Evolutionary conservation across 1,284 basidiomycete species (phyloP).

Genomic region (Marasmius tenuissimus): DNA sequence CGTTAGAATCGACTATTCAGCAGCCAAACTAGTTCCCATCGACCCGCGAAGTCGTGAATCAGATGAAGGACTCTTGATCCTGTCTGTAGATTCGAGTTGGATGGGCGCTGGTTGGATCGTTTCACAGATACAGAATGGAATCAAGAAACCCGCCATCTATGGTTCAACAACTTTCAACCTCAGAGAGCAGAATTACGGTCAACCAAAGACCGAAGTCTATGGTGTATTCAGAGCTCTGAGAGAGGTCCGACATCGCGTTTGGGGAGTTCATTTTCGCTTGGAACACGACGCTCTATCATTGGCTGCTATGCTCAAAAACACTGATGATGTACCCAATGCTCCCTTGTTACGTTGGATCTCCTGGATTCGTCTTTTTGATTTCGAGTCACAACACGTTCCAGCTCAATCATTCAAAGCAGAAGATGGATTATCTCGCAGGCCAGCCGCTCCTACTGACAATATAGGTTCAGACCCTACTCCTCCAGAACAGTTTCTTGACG

Average conservation of each 20-base stretch:
- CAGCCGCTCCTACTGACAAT: slow-evolving; percentile 12
- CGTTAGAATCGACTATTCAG: slow-evolving; percentile 26
- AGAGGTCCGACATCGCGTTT: slow-evolving; percentile 26
- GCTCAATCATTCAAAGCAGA: slow-evolving; percentile 23
- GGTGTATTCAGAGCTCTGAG: slow-evolving; percentile 33
- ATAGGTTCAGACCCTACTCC: slow-evolving; percentile 16
- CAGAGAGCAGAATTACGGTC: slow-evolving; percentile 14
- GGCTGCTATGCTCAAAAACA: slow-evolving; percentile 32
- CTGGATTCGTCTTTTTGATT: slow-evolving; percentile 31
- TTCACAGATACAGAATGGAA: slow-evolving; percentile 22
- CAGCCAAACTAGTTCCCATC: slow-evolving; percentile 11
- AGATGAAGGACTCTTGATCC: slow-evolving; percentile 27
- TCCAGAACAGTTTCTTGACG: slow-evolving; percentile 17
- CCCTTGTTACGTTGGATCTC: slow-evolving; percentile 34
- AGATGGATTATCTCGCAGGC: slow-evolving; percentile 29
- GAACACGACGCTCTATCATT: slow-evolving; percentile 36
- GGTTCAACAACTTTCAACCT: slow-evolving; percentile 36
- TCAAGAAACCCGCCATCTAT: slow-evolving; percentile 25
- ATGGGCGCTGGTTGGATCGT: slow-evolving; percentile 32
- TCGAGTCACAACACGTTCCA: slow-evolving; percentile 29
- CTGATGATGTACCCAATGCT: slow-evolving; percentile 32
- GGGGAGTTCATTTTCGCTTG: slow-evolving; percentile 31
- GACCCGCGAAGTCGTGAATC: background rate
- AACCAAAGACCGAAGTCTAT: slow-evolving; percentile 37
- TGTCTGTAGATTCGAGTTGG: slow-evolving; percentile 32